Evolutionary conservation across 768 basidiomycete genomes (phyloP).

Genomic region (Auricularia cornea): DNA sequence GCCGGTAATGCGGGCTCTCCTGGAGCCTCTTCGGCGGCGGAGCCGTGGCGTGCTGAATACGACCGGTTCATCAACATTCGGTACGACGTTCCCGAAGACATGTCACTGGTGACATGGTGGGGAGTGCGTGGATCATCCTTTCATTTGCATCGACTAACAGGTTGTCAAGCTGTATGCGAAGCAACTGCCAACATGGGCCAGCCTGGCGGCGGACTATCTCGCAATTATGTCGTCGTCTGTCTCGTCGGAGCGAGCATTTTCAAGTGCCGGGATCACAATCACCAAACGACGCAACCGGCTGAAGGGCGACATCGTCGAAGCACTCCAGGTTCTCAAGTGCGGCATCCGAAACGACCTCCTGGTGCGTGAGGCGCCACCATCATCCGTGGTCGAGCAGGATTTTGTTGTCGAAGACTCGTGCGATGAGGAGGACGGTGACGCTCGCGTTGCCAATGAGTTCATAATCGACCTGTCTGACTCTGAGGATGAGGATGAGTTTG

Average conservation of each 20-base stretch:
- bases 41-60: too few species aligned
- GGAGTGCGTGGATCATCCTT: background rate
- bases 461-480: too few species aligned
- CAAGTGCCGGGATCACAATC: conserved; percentile 31
- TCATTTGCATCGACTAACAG: background rate
- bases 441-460: too few species aligned
- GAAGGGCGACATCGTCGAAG: conserved; percentile 29
- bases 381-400: background rate
- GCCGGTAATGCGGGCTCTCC: too few species aligned
- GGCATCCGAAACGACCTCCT: background rate
- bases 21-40: too few species aligned
- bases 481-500: too few species aligned
- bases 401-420: too few species aligned
- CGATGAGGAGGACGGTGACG: too few species aligned
- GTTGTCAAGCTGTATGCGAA: conserved; percentile 15
- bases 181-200: conserved; percentile 27
- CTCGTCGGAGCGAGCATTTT: conserved; percentile 34
- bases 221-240: conserved; percentile 31
- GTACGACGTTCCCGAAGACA: too few species aligned
- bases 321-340: conserved; percentile 24
- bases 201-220: conserved; percentile 30
- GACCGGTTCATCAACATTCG: too few species aligned
- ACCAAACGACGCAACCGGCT: conserved; percentile 26
- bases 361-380: background rate
- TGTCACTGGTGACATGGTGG: background rate